phyloP scores from a whole-genome alignment of 2,329 filamentous ascomycete species.

The Beauveria bassiana region DNA sequence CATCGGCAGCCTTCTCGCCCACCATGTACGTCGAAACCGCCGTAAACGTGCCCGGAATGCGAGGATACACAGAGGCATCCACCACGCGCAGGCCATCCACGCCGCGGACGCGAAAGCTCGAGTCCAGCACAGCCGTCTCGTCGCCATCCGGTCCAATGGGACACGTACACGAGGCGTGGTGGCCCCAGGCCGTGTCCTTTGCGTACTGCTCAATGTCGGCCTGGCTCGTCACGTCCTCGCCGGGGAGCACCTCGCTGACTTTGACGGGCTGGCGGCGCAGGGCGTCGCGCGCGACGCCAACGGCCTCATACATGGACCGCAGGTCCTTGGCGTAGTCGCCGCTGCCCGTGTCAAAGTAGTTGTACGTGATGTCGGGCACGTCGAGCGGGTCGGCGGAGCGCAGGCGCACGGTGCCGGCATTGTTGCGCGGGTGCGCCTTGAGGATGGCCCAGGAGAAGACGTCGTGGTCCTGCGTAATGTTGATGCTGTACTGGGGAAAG shows the following conservation, averaged over 20 bases:
- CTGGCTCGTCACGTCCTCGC: constrained; percentile 13
- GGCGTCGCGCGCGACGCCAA: constrained; percentile 43
- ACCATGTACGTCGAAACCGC: constrained; percentile 26
- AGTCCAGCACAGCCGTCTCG: constrained; percentile 36
- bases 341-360: constrained; percentile 47
- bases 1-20: constrained; percentile 26
- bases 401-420: constrained; percentile 53
- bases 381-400: constrained; percentile 55
- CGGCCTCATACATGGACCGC: constrained; percentile 48
- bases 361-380: constrained; percentile 54
- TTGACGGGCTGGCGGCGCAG: constrained; percentile 17
- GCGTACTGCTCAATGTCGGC: constrained; percentile 19
- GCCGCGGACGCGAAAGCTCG: constrained; percentile 39
- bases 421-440: constrained; percentile 56
- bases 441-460: constrained; percentile 38
- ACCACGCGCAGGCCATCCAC: constrained; percentile 38
- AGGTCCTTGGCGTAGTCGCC: constrained; percentile 40
- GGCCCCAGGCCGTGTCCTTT: constrained; percentile 26
- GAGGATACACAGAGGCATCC: constrained; percentile 37
- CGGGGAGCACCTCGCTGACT: constrained; percentile 16
- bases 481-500: constrained; percentile 45
- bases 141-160: constrained; percentile 25
- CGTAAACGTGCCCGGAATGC: constrained; percentile 25
- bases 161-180: constrained; percentile 27
- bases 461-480: constrained; percentile 34